A percentile compares a stretch with the other conserved stretches of the same genome.
Evolutionary conservation across 1,139 yeast species (phyloP).

Genomic region (Hansenula sp.): DNA sequence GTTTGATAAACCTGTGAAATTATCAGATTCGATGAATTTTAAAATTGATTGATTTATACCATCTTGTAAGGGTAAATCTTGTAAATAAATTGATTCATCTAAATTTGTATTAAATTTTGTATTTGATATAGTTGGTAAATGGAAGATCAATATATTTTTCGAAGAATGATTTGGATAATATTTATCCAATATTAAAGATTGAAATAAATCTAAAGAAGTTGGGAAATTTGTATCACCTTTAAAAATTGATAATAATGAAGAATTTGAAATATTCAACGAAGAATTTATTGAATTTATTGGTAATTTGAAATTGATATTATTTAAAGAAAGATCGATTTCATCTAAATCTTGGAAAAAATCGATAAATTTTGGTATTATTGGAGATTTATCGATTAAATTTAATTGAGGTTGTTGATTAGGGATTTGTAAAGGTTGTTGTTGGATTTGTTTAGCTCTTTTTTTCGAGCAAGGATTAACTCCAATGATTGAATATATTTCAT

Average conservation of each 20-base stretch:
- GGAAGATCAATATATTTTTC: slow-evolving; percentile 18
- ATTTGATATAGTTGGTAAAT: slow-evolving; percentile 18
- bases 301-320: slow-evolving; percentile 3
- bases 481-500: slow-evolving; percentile 20
- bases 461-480: slow-evolving; percentile 20
- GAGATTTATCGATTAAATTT: too few relatives aligned
- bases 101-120: slow-evolving; percentile 18
- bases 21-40: slow-evolving; percentile 14
- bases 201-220: slow-evolving; percentile 15
- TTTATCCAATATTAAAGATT: slow-evolving; percentile 15
- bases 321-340: slow-evolving; percentile 8
- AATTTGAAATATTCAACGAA: slow-evolving; percentile 11
- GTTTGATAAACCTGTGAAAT: slow-evolving; percentile 8
- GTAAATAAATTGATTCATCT: slow-evolving; percentile 14
- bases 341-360: slow-evolving; percentile 22
- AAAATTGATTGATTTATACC: slow-evolving; percentile 14
- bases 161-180: slow-evolving; percentile 12
- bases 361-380: slow-evolving; percentile 15
- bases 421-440: background rate
- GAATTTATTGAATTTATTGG: slow-evolving; percentile 16
- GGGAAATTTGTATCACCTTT: slow-evolving; percentile 18
- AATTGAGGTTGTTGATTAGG: slow-evolving; percentile 3
- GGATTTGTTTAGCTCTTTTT: slow-evolving; percentile 7
- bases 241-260: slow-evolving; percentile 14
- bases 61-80: slow-evolving; percentile 14